A percentile compares a stretch with the other conserved stretches of the same genome.
Conservation (phyloP, 331 rosid species). For the Rhamnella rubrinervis region DNA sequence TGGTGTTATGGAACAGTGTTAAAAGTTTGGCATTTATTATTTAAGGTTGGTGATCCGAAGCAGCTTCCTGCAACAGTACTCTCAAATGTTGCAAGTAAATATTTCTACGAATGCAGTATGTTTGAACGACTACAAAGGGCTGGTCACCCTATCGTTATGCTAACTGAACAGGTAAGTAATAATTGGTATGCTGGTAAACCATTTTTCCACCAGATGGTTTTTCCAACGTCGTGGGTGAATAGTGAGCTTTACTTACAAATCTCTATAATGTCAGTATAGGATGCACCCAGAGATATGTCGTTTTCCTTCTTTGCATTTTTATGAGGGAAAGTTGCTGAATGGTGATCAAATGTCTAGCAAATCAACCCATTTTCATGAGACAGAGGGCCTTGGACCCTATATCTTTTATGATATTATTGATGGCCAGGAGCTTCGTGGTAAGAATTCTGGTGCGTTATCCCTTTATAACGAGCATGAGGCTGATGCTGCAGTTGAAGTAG, state of each 20-base stretch:
- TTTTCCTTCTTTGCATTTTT: slow-evolving; percentile 91
- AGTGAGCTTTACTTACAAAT: slow-evolving; percentile 1
- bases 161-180: slow-evolving; percentile 75
- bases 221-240: no score
- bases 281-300: slow-evolving; percentile 94
- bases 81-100: slow-evolving; percentile 87
- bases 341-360: slow-evolving; percentile 71
- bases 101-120: slow-evolving; percentile 86
- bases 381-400: slow-evolving; percentile 78
- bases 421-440: slow-evolving; percentile 75
- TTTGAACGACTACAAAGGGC: slow-evolving; percentile 96
- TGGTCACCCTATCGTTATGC: slow-evolving; percentile 91
- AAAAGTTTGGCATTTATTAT: slow-evolving; percentile 31
- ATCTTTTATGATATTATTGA: slow-evolving; percentile 74
- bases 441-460: slow-evolving; percentile 71
- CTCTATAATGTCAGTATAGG: slow-evolving; percentile 72
- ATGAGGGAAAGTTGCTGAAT: slow-evolving; percentile 78
- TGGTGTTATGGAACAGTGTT: slow-evolving; percentile 31
- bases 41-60: slow-evolving; percentile 97
- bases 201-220: no score
- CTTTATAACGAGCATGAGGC: slow-evolving; percentile 89
- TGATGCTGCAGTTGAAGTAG: slow-evolving; percentile 83
- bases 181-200: not conserved
- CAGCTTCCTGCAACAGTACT: slow-evolving; percentile 99
- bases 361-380: slow-evolving; percentile 77